These are phyloP conservation scores for Sindora glabra DNA, from an alignment of 306 rosid species.

Conservation along the genomic window DNA sequence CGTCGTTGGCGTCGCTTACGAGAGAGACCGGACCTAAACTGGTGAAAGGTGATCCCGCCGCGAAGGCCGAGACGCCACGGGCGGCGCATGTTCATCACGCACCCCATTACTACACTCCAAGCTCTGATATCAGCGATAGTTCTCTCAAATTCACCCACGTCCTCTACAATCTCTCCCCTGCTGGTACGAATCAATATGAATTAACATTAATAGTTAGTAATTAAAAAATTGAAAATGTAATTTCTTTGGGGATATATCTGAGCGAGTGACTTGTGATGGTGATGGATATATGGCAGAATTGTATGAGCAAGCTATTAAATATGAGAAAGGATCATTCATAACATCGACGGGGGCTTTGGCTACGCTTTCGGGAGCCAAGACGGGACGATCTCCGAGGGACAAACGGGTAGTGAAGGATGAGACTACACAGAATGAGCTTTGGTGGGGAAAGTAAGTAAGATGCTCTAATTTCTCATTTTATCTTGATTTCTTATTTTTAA, in stretches of 20 bases:
- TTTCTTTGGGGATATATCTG: no score
- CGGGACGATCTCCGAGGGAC: slow-evolving; percentile 58
- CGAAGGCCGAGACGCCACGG: background rate
- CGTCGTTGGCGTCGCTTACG: slow-evolving; percentile 52
- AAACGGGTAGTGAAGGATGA: slow-evolving; percentile 51
- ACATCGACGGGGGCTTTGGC: no score
- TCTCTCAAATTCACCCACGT: slow-evolving; percentile 46
- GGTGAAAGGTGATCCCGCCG: slow-evolving; percentile 46
- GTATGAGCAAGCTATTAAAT: slow-evolving; percentile 54
- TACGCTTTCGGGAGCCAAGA: slow-evolving; percentile 57
- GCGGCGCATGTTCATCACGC: slow-evolving; percentile 4
- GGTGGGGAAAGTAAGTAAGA: slow-evolving; percentile 75
- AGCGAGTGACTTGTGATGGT: no score
- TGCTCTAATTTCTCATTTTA: background rate
- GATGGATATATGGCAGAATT: slow-evolving; percentile 33
- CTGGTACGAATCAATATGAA: slow-evolving; percentile 19
- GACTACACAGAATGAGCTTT: slow-evolving; percentile 38
- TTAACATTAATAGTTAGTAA: no score
- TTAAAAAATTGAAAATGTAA: no score
- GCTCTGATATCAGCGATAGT: slow-evolving; percentile 42
- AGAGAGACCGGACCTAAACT: slow-evolving; percentile 56
- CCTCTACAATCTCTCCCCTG: slow-evolving; percentile 52
- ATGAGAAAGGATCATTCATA: no score
- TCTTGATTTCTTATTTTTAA: background rate
- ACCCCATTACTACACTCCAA: no score